Evolutionary conservation across 2,329 filamentous ascomycete genomes (phyloP), one percentile per base, ranked within the genome.

Genomic region (Teratosphaeria nubilosa): DNA sequence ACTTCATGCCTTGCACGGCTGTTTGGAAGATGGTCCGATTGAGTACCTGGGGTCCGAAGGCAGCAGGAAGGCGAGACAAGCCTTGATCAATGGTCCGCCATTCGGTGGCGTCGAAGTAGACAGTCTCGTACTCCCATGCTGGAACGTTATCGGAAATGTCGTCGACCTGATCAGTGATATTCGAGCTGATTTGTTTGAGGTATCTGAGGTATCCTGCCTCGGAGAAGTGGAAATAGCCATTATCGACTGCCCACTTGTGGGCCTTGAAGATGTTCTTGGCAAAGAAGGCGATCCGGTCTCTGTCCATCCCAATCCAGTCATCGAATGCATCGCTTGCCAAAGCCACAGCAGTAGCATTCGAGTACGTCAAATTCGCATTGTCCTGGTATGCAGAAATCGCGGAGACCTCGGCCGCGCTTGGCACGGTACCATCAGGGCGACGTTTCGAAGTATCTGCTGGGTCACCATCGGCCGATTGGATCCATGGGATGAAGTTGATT

Each of bases 31-130:
- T 80, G 0, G 82, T 81, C 48, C 78, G 76, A 41, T 82, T 78
- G 57, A 79, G 74, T 1, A 88, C 80, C 22, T 82, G 77, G 0
- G 86, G 85, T 11, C 77, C 76, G 71, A 89, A 87, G 0, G 86
- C 80, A 0, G 75, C 69, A 0, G 86, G 85, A 0, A 89, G 77
- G 0, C 80, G 79, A 60, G 79, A 81, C 0, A 84, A 69, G 1
- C 81, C 81, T 66, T 81, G 76, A 65, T 88, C 82, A 61, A 88
- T 86, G 3, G 85, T 87, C n/a, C 74, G 76, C 82, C 82, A 87
- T 3, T 76, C 75, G 0, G 80, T 80, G 0, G 84, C 83, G 1
- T 69, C 65, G 66, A 86, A 86, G 70, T 86, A 87, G 5, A 82
- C 74, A 5, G 73, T 73, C 1, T 86, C 84, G 62, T 83, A 82